phyloP scores from a whole-genome alignment of 2,329 filamentous ascomycete genomes.

The Acarospora socialis region DNA sequence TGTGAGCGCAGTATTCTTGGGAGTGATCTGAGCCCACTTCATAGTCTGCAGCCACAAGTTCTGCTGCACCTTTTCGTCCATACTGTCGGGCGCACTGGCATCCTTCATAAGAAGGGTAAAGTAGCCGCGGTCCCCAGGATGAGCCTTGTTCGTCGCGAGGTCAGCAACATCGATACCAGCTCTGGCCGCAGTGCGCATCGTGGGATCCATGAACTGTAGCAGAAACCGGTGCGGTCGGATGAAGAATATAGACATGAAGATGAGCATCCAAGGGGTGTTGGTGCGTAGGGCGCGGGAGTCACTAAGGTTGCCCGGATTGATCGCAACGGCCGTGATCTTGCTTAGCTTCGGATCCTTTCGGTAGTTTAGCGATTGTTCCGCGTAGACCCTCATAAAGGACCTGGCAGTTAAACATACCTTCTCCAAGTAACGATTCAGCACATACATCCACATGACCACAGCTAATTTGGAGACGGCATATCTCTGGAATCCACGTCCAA shows the following conservation, averaged over 20 bases:
- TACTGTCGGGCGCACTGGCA: constrained; percentile 20
- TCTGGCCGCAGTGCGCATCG: constrained; percentile 18
- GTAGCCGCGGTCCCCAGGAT: constrained; percentile 23
- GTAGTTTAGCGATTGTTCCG: not conserved
- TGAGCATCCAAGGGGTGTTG: constrained; percentile 20
- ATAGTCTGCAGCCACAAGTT: constrained; percentile 23
- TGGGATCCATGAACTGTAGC: constrained; percentile 18
- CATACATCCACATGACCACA: constrained; percentile 27
- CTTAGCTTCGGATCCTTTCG: constrained; percentile 16
- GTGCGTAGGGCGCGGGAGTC: constrained; percentile 26
- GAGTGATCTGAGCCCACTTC: constrained; percentile 19
- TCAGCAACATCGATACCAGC: constrained; percentile 22
- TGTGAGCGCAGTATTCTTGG: constrained; percentile 14
- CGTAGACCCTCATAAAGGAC: too few species aligned
- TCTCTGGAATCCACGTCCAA: constrained; percentile 29
- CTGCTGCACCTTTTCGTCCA: constrained; percentile 20
- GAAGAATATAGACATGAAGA: constrained; percentile 17
- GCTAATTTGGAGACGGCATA: constrained; percentile 32
- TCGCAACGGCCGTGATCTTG: constrained; percentile 19
- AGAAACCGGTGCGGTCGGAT: constrained; percentile 19
- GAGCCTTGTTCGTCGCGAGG: constrained; percentile 16
- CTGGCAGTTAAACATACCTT: constrained; percentile 15
- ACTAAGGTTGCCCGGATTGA: constrained; percentile 23
- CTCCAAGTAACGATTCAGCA: constrained; percentile 24
- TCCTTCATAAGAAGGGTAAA: constrained; percentile 20